phyloP scores from a whole-genome alignment of 1,284 basidiomycete species.

The Dichomitus squalens region DNA sequence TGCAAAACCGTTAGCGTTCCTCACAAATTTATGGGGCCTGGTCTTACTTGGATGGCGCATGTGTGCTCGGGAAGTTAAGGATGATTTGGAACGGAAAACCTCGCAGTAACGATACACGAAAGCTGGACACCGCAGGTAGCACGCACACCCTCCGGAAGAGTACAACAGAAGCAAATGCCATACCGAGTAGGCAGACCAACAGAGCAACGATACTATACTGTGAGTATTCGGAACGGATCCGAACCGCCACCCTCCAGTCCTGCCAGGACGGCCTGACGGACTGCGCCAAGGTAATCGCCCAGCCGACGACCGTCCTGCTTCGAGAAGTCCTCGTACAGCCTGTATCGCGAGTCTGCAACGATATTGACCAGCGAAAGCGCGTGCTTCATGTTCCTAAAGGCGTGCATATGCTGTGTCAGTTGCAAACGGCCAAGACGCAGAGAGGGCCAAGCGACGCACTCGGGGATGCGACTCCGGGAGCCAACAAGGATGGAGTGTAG shows the following conservation, averaged over 20 bases:
- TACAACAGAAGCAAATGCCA: no score
- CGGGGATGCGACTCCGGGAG: conserved; percentile 66
- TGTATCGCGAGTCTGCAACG: conserved; percentile 88
- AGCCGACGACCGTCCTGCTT: conserved; percentile 57
- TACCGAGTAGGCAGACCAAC: no score
- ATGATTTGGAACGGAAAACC: no score
- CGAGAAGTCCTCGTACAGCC: conserved; percentile 87
- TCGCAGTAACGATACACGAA: no score
- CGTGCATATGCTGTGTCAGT: neutral
- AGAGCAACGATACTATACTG: no score
- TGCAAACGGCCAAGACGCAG: neutral
- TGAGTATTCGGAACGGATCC: conserved; percentile 64
- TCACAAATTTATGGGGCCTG: no score
- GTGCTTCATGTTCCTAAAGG: conserved; percentile 75
- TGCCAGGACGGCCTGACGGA: conserved; percentile 70
- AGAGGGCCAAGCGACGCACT: conserved; percentile 64
- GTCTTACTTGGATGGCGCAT: no score
- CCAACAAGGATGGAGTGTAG: conserved; percentile 77
- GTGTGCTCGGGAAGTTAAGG: no score
- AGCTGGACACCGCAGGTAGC: no score
- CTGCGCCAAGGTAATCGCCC: conserved; percentile 71
- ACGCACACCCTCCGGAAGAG: no score
- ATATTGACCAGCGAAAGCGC: conserved; percentile 80
- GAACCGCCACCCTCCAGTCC: conserved; percentile 74
- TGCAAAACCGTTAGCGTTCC: no score